Evolutionary conservation across 176 grass and related monocot genomes (phyloP).

Genomic region (Pharus latifolius): DNA sequence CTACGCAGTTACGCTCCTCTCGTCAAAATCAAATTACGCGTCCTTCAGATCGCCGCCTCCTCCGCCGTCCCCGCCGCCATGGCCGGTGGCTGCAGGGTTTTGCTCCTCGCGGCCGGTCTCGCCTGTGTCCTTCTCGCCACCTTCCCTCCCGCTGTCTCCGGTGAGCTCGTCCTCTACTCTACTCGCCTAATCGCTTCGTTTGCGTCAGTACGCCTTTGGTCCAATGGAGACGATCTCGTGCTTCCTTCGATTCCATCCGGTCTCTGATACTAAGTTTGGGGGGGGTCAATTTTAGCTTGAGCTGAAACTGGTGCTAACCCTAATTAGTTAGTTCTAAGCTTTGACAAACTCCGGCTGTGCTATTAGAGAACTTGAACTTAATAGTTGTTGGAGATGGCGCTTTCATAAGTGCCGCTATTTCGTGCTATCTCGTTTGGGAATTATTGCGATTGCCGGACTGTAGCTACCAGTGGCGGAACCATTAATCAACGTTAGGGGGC

Average conservation of each 20-base stretch:
- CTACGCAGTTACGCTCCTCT: too few relatives aligned
- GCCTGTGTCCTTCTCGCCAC: not conserved
- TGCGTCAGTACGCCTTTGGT: not conserved
- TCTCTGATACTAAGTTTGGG: not conserved
- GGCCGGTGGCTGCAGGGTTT: not conserved
- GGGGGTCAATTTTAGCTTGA: not conserved
- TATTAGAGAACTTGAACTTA: not conserved
- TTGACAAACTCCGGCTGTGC: not conserved
- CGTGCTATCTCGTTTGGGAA: not conserved
- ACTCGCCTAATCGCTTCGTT: not conserved
- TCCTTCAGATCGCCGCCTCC: constrained; percentile 13
- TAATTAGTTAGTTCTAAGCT: constrained; percentile 11
- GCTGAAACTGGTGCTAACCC: not conserved
- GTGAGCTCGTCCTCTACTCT: constrained; percentile 8
- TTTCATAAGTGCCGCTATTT: not conserved
- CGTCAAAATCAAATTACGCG: too few relatives aligned
- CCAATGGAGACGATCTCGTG: not conserved
- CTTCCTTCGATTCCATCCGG: not conserved
- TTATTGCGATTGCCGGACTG: not conserved
- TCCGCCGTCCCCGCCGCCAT: constrained; percentile 13
- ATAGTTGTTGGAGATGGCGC: not conserved
- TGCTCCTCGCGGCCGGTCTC: constrained; percentile 1
- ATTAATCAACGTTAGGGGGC: too few relatives aligned
- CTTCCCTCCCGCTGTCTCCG: not conserved
- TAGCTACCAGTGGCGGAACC: too few relatives aligned